Evolutionary conservation across 129 eudicot species (phyloP).

Genomic region (Artemisia tridentata): DNA sequence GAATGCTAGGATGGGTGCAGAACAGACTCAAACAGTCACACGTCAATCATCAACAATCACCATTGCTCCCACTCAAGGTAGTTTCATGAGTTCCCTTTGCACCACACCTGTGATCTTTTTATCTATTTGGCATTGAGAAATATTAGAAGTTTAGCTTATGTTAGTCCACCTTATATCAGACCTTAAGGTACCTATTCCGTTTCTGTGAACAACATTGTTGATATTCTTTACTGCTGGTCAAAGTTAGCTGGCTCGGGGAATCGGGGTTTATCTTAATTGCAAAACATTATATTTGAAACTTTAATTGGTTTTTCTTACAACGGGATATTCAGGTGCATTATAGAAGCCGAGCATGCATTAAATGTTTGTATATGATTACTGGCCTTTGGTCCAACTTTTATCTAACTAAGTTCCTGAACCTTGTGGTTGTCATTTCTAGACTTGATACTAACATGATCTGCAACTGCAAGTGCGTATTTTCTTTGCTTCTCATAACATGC

Average conservation of each 20-base stretch:
- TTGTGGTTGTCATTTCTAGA: neutral
- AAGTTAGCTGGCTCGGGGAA: too few species aligned
- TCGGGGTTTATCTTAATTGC: too few species aligned
- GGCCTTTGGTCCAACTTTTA: neutral
- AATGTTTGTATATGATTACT: neutral
- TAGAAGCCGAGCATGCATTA: too few species aligned
- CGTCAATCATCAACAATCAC: conserved; percentile 79
- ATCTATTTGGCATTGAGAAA: conserved; percentile 6
- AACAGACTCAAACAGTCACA: conserved; percentile 84
- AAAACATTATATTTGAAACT: too few species aligned
- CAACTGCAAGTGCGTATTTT: neutral
- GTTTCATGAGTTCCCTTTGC: neutral
- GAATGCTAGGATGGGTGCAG: conserved; percentile 77
- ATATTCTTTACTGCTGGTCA: too few species aligned
- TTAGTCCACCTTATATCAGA: neutral
- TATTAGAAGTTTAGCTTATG: neutral
- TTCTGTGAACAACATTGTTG: too few species aligned
- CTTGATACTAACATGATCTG: neutral
- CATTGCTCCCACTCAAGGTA: conserved; percentile 80
- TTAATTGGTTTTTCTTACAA: too few species aligned
- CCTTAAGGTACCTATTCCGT: too few species aligned
- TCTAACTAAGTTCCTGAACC: neutral
- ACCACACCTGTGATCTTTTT: neutral
- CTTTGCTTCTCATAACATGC: too few species aligned
- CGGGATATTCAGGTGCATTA: too few species aligned